phyloP scores from a whole-genome alignment of 108 stramenopile species.

The Schizochytrium sp. region DNA sequence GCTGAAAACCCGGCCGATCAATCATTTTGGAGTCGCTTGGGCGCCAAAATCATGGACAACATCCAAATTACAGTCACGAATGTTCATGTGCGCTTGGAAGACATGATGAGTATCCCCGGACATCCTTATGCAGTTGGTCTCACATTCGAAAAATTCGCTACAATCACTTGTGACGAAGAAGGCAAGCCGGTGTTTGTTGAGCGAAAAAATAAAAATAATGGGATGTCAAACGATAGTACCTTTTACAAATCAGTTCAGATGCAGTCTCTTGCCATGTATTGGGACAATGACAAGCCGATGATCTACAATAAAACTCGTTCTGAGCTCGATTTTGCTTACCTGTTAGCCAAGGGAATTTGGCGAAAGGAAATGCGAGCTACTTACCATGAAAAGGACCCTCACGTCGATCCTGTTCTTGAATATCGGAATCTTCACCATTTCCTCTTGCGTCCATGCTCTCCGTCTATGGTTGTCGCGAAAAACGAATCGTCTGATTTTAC shows the following conservation, averaged over 20 bases:
- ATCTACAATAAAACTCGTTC: constrained; percentile 43
- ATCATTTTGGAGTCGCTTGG: constrained; percentile 19
- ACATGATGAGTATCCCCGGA: background rate
- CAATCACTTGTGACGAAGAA: constrained; percentile 15
- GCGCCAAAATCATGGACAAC: constrained; percentile 60
- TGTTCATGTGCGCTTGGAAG: constrained; percentile 60
- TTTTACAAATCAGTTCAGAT: constrained; percentile 33
- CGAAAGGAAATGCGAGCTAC: constrained; percentile 3
- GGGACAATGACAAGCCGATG: constrained; percentile 52
- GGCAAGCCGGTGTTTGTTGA: constrained; percentile 27
- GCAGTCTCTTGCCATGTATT: constrained; percentile 48
- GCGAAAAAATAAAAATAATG: background rate
- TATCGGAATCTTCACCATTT: constrained; percentile 40
- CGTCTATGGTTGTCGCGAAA: background rate
- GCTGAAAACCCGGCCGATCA: background rate
- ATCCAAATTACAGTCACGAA: constrained; percentile 50
- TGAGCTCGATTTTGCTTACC: constrained; percentile 58
- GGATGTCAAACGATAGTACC: background rate
- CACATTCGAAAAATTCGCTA: constrained; percentile 46
- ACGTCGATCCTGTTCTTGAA: background rate
- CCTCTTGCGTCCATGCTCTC: constrained; percentile 43
- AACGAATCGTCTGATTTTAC: constrained; percentile 47
- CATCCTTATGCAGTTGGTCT: constrained; percentile 24
- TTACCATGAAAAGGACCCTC: background rate
- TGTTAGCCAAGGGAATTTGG: constrained; percentile 10